Base-by-base conservation (phyloP, 176 grass and related monocot species). In the Aegilops sharonensis region DNA sequence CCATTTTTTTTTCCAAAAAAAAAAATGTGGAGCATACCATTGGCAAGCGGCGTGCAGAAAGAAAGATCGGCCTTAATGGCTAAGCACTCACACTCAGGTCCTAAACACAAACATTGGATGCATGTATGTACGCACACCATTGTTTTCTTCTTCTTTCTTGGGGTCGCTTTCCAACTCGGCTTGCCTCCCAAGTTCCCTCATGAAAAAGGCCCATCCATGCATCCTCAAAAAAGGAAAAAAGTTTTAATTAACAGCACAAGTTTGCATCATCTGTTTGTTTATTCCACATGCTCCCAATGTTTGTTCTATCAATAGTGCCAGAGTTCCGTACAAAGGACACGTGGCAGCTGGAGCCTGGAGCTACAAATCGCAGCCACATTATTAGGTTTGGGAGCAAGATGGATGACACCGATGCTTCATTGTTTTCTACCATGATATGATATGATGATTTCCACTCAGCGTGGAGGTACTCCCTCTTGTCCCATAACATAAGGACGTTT, bases 321-420 rank as follows among this genome's bases (percentile, higher is more conserved):
- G 61, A 54, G 57, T 76, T 84, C 71, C 71, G 72, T 85, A 78
- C 61, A 68, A 68, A 1, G 47, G 61, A 61, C 25, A 52, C 71
- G 60, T 77, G 72, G 4, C 14, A 10, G 54, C 37, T 8, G 6
- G 37, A 1, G 37, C 7, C 37, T 39, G 37, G 37, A 39, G 37
- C 1, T 39, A 8, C 8, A 39, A 8, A 65, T 29, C 30, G 9
- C 5, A 9, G 14, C 8, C 50, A 34, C 56, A 30, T 75, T 2
- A 27, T 31, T 15, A 24, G 40, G 72, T 75, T 75, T 47, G 14
- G 62, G 81, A 83, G 37, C 57, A 64, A 84, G 37, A 39, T 40
- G 39, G 57, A 34, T 48, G 70, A 34, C 37, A 75, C 29, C 52
- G 32, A 9, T 21, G 12, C 11, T 68, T 30, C 7, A 32, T 36